Evolutionary conservation across 1,284 basidiomycete genomes (phyloP).

Genomic region (Sporisorium graminicola): DNA sequence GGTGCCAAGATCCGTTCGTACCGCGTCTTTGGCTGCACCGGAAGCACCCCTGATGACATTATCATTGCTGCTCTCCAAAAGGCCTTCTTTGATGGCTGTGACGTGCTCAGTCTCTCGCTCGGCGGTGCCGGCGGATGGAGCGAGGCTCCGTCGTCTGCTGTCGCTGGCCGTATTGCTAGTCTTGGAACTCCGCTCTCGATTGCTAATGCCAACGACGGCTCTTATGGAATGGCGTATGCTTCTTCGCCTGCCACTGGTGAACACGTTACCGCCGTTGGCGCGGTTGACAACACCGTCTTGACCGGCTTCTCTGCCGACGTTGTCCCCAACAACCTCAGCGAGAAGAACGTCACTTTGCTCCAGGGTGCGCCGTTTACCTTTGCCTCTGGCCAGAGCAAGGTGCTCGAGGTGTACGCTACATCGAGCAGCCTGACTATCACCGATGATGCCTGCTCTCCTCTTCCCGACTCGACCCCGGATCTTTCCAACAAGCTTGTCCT

Average conservation of each 20-base stretch:
- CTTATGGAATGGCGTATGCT: constrained; percentile 70
- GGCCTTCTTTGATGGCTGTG: constrained; percentile 67
- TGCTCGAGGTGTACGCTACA: constrained; percentile 51
- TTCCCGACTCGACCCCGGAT: constrained; percentile 54
- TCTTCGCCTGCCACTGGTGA: constrained; percentile 69
- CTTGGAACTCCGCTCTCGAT: constrained; percentile 56
- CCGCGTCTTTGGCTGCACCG: constrained; percentile 71
- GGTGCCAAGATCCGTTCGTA: constrained; percentile 66
- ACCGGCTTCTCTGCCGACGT: constrained; percentile 50
- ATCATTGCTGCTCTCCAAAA: constrained; percentile 69
- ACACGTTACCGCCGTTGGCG: constrained; percentile 64
- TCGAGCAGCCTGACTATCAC: constrained; percentile 44
- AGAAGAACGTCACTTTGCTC: constrained; percentile 44
- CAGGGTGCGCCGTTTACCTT: constrained; percentile 51
- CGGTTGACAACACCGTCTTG: constrained; percentile 66
- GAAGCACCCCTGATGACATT: constrained; percentile 69
- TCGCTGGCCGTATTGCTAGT: constrained; percentile 38
- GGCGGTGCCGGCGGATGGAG: constrained; percentile 71
- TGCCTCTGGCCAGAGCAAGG: constrained; percentile 30
- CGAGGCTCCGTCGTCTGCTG: constrained; percentile 39
- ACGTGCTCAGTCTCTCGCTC: constrained; percentile 77
- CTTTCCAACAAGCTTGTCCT: constrained; percentile 57
- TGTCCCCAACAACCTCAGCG: constrained; percentile 30
- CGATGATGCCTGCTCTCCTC: constrained; percentile 52
- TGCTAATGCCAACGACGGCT: constrained; percentile 71